A percentile compares a stretch with the other conserved stretches of the same genome.
Conservation (phyloP, 2,329 filamentous ascomycete species). For the Zalaria sp. region DNA sequence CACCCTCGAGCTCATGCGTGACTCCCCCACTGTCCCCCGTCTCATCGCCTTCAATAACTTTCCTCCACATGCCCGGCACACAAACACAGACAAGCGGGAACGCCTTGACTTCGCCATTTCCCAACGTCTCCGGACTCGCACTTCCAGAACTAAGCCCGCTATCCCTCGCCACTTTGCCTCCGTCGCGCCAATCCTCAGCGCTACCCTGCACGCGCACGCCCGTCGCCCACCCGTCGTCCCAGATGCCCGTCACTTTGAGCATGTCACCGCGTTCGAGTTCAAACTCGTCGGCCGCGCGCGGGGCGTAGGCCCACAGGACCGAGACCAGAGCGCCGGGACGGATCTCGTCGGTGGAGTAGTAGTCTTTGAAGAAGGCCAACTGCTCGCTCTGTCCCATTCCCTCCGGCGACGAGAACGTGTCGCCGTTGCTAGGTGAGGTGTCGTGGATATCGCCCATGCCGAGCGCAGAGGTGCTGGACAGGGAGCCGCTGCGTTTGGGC, state of each 20-base stretch:
- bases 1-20: background rate
- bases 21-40: constrained; percentile 12
- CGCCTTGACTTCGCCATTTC: constrained; percentile 75
- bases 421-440: constrained; percentile 61
- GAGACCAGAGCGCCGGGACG: constrained; percentile 81
- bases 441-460: constrained; percentile 38
- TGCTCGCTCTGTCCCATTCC: constrained; percentile 93
- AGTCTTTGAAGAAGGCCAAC: constrained; percentile 92
- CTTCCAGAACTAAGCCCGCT: constrained; percentile 84
- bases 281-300: constrained; percentile 86
- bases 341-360: constrained; percentile 95
- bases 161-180: constrained; percentile 60
- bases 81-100: constrained; percentile 96
- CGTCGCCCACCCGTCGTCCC: constrained; percentile 98
- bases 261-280: constrained; percentile 88
- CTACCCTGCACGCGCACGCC: constrained; percentile 70
- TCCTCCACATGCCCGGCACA: constrained; percentile 87
- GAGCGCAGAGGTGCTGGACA: constrained; percentile 58
- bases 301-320: constrained; percentile 92
- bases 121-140: constrained; percentile 13
- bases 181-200: constrained; percentile 75
- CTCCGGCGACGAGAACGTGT: constrained; percentile 67
- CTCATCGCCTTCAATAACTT: constrained; percentile 80
- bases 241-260: constrained; percentile 95
- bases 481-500: constrained; percentile 66